Evolutionary conservation across 139 green algal species (phyloP).

Genomic region (Desmodesmus armatus): DNA sequence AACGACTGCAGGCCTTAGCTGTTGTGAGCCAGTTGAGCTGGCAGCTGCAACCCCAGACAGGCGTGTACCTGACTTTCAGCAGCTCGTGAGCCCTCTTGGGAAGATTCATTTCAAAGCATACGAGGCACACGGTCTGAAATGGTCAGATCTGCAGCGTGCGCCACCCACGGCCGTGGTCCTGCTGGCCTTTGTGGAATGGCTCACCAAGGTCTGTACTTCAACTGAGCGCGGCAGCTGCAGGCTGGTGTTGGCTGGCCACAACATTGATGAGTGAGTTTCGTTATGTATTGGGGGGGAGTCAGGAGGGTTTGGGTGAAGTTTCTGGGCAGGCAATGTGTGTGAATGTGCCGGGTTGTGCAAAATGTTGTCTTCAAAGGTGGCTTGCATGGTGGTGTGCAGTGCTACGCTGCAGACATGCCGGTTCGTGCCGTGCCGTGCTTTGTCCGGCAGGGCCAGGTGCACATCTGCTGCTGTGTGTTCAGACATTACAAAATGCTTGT

Average conservation of each 20-base stretch:
- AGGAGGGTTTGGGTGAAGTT: background rate
- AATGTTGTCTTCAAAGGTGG: background rate
- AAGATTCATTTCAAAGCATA: too few species aligned
- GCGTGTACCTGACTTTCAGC: too few species aligned
- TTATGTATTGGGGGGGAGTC: too few species aligned
- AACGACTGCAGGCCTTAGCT: too few species aligned
- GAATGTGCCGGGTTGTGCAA: background rate
- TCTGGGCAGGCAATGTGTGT: too few species aligned
- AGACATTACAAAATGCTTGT: too few species aligned
- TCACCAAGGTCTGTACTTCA: background rate
- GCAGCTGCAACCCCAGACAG: too few species aligned
- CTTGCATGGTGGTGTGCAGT: background rate
- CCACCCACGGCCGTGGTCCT: background rate
- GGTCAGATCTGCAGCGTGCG: background rate
- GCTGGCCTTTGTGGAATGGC: slow-evolving; percentile 13
- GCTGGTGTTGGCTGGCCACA: slow-evolving; percentile 14
- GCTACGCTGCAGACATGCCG: background rate
- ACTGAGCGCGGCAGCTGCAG: background rate
- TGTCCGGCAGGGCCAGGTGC: background rate
- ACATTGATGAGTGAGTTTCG: background rate
- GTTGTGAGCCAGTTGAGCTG: too few species aligned
- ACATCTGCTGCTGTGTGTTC: too few species aligned
- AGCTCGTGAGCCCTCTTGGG: too few species aligned
- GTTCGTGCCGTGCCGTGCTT: background rate
- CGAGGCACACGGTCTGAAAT: background rate